These are phyloP conservation scores for Alternaria alternata DNA, from an alignment of 2,329 filamentous ascomycete genomes.

Conservation along the genomic window DNA sequence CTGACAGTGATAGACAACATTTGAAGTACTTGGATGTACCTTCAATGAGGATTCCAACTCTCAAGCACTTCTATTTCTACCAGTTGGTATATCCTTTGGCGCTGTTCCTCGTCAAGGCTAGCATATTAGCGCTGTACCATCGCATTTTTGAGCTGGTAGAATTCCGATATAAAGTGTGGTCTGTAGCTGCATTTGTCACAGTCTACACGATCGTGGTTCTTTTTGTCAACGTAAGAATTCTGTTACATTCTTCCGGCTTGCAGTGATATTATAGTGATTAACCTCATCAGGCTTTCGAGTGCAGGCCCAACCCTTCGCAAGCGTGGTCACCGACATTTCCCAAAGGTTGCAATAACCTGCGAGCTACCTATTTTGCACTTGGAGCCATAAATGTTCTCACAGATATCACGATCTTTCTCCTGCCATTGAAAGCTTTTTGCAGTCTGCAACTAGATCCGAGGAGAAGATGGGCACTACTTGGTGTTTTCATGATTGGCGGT, in stretches of 20 bases:
- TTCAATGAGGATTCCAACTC: not conserved
- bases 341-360: slow-evolving; percentile 30
- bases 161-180: slow-evolving; percentile 15
- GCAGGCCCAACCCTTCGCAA: slow-evolving; percentile 15
- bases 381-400: slow-evolving; percentile 30
- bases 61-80: slow-evolving; percentile 28
- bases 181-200: slow-evolving; percentile 16
- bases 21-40: not conserved
- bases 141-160: slow-evolving; percentile 24
- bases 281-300: slow-evolving; percentile 29
- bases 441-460: too few relatives aligned
- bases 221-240: slow-evolving; percentile 20
- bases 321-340: slow-evolving; percentile 31
- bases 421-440: slow-evolving; percentile 19
- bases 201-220: slow-evolving; percentile 20
- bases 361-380: slow-evolving; percentile 27
- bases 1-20: not conserved
- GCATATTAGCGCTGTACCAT: slow-evolving; percentile 33
- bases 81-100: slow-evolving; percentile 35
- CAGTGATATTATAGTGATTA: not conserved
- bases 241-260: too few relatives aligned
- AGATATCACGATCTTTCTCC: slow-evolving; percentile 25
- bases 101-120: slow-evolving; percentile 31
- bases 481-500: slow-evolving; percentile 27
- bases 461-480: not conserved